phyloP scores from a whole-genome alignment of 1,284 basidiomycete genomes.

The Ustanciosporium gigantosporum region DNA sequence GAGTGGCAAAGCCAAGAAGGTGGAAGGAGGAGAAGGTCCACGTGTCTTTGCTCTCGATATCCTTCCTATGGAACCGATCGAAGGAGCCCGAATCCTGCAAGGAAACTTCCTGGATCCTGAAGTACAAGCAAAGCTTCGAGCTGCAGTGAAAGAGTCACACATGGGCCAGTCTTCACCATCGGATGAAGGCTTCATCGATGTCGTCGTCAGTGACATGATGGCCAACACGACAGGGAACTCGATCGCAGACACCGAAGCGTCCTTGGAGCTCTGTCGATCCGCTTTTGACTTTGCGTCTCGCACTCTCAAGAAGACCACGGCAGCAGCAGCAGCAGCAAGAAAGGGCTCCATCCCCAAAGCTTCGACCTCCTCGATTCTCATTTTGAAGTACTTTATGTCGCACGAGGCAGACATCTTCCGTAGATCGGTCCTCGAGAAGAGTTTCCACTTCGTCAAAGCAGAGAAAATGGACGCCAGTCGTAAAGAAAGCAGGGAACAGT shows the following conservation, averaged over 20 bases:
- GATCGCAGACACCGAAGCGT: conserved; percentile 40
- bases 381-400: conserved; percentile 52
- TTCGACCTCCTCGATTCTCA: conserved; percentile 15
- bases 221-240: conserved; percentile 41
- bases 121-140: conserved; percentile 14
- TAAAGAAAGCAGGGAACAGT: conserved; percentile 49
- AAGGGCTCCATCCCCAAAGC: conserved; percentile 1
- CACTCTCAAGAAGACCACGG: conserved; percentile 6
- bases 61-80: conserved; percentile 21
- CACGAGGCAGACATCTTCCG: conserved; percentile 46
- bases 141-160: background rate
- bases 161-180: too few species aligned
- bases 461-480: conserved; percentile 53
- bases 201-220: conserved; percentile 57
- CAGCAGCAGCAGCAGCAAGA: background rate
- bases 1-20: background rate
- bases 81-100: conserved; percentile 28
- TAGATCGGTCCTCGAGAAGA: conserved; percentile 29
- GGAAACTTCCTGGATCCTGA: conserved; percentile 42
- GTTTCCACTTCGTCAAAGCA: conserved; percentile 42
- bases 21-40: background rate
- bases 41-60: conserved; percentile 46
- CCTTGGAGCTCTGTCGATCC: conserved; percentile 26
- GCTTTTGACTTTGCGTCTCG: conserved; percentile 12
- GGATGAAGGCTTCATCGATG: conserved; percentile 42